A percentile compares a stretch with the other conserved stretches of the same genome.
These are phyloP conservation scores for Diplogelasinospora grovesii DNA, from an alignment of 495 filamentous ascomycete genomes.

Conservation along the genomic window DNA sequence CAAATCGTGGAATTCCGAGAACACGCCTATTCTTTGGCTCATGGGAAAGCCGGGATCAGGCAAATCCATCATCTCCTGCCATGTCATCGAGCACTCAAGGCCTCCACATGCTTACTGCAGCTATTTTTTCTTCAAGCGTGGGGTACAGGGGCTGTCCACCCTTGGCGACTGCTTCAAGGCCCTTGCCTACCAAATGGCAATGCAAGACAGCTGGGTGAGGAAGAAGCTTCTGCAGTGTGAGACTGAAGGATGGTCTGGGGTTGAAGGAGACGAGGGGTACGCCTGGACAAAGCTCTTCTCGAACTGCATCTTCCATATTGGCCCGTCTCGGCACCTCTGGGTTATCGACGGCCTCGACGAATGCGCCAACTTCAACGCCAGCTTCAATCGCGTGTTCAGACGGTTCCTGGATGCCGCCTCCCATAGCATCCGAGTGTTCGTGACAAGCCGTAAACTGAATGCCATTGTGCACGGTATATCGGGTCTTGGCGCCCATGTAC, in stretches of 20 bases:
- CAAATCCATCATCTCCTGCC: slow-evolving; percentile 22
- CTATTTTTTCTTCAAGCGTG: slow-evolving; percentile 21
- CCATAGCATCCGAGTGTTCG: slow-evolving; percentile 13
- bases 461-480: slow-evolving; percentile 17
- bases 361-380: slow-evolving; percentile 7
- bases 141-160: neutral
- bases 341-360: slow-evolving; percentile 24
- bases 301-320: slow-evolving; percentile 9
- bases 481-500: slow-evolving; percentile 7
- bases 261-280: slow-evolving; percentile 10
- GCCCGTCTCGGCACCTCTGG: slow-evolving; percentile 15
- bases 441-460: slow-evolving; percentile 16
- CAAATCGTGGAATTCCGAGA: slow-evolving; percentile 9
- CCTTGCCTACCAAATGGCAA: slow-evolving; percentile 26
- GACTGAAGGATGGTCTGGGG: slow-evolving; percentile 3
- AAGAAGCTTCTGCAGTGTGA: slow-evolving; percentile 6
- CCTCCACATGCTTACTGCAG: slow-evolving; percentile 10
- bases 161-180: slow-evolving; percentile 14
- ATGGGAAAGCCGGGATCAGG: slow-evolving; percentile 19
- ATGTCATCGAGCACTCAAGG: slow-evolving; percentile 18
- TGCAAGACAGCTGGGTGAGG: slow-evolving; percentile 8
- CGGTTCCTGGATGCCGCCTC: slow-evolving; percentile 8
- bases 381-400: slow-evolving; percentile 17
- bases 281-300: slow-evolving; percentile 21
- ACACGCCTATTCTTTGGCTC: slow-evolving; percentile 20